Percentiles rank a stretch among this genome's conserved stretches.
Conservation (phyloP, 2,329 filamentous ascomycete genomes). For the Colletotrichum destructivum region DNA sequence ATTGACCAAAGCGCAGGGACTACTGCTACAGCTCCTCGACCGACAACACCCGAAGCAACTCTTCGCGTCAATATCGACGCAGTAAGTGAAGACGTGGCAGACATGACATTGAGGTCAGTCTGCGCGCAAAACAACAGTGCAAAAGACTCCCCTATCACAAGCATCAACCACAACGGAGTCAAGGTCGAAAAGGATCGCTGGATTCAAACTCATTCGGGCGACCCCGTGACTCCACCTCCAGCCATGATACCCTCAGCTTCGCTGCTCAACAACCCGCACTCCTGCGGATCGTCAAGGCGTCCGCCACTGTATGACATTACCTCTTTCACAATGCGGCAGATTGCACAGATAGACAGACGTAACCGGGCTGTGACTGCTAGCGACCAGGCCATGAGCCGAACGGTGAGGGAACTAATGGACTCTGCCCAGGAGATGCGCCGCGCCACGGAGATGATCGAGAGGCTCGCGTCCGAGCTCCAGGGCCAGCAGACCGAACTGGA, state of each 20-base stretch:
- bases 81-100: background rate
- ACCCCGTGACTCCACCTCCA: no score
- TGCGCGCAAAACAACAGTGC: background rate
- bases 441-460: background rate
- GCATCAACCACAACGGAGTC: no score
- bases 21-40: no score
- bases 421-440: background rate
- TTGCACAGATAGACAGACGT: no score
- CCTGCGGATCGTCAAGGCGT: no score
- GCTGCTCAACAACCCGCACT: no score
- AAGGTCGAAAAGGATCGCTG: no score
- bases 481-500: constrained; percentile 15
- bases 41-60: background rate
- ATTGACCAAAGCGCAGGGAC: background rate
- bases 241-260: no score
- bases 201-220: no score
- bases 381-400: background rate
- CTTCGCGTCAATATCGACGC: background rate
- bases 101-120: background rate
- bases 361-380: background rate
- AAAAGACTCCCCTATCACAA: background rate
- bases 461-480: constrained; percentile 1
- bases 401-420: background rate
- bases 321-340: no score
- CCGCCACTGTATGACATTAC: no score